Base-by-base conservation (phyloP, 257 asterid genomes). In the Solanum dulcamara region DNA sequence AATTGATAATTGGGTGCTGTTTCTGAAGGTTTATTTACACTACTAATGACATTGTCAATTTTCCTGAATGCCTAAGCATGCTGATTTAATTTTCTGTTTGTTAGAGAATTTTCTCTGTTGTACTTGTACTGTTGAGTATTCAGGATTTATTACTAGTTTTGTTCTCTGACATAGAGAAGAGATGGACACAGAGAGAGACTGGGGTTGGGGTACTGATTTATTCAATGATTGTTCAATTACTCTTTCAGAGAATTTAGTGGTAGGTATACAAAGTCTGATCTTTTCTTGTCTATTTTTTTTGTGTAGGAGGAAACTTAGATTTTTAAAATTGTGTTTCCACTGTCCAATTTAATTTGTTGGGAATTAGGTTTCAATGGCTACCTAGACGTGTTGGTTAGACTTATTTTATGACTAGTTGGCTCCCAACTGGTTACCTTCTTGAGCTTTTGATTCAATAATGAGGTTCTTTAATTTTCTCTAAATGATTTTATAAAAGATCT, bases 1-100 rank as follows among this genome's bases (percentile, higher is more conserved):
- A 89, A 85, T 87, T 83, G 53, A 91, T 84, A 24, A 66, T 22
- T 40, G 57, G 62, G 57, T 51, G 13, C 11, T 53, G 60, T 44
- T 42, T 66, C 67, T 84, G 46, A 33, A 62, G 80, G 18, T 71
- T 72, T 28, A 38, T n/a, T n/a, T n/a, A n/a, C n/a, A n/a, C n/a
- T 83, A 26, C 10, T 18, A 22, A 10, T 10, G 82, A 6, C 75
- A 26, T 46, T 83, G 42, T 15, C 26, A 26, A 28, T 75, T 75
- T 24, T 14, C 26, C 15, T 44, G 60, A 44, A 17, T 75, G 24
- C 12, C 82, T 44, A 15, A 9, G 30, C 42, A 28, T 48, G 64
- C 28, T 46, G 62, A 48, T 28, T 77, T 24, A 28, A 10, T 72
- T n/a, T 40, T 38, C 6, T 72, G 50, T 70, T 64, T 64, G 38